These are phyloP conservation scores for Fragaria iinumae DNA, from an alignment of 306 rosid species.

Conservation along the genomic window DNA sequence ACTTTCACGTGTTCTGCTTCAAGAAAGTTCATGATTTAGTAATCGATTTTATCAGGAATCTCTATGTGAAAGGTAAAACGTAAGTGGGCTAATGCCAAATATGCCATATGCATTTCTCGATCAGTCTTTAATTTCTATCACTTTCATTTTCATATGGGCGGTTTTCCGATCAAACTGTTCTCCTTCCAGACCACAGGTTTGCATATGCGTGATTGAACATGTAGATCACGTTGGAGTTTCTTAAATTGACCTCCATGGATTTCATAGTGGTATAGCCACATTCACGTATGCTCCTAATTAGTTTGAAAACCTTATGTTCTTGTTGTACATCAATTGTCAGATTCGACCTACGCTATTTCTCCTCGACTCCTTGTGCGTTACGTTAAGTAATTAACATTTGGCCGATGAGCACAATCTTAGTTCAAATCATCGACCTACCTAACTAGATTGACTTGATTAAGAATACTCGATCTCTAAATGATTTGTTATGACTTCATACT, in stretches of 20 bases:
- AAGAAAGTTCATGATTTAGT: background rate
- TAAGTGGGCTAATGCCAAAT: background rate
- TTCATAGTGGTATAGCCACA: background rate
- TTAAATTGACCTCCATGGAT: background rate
- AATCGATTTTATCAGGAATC: background rate
- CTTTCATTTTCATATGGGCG: background rate
- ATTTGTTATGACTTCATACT: too few species aligned
- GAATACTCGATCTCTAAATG: background rate
- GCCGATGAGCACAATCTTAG: background rate
- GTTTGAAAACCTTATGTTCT: background rate
- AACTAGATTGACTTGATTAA: background rate
- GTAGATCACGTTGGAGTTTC: background rate
- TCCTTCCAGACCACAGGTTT: too few species aligned
- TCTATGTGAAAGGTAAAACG: background rate
- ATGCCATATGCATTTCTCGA: background rate
- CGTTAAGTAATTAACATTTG: background rate
- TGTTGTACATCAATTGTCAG: background rate
- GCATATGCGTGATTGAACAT: background rate
- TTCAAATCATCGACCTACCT: background rate
- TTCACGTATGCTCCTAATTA: background rate
- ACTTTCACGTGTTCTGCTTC: slow-evolving; percentile 9
- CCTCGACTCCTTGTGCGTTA: too few species aligned
- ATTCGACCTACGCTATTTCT: background rate
- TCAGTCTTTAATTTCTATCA: background rate
- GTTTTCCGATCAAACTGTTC: too few species aligned